Conservation (phyloP, 495 filamentous ascomycete species). For the Parathielavia hyrcaniae region DNA sequence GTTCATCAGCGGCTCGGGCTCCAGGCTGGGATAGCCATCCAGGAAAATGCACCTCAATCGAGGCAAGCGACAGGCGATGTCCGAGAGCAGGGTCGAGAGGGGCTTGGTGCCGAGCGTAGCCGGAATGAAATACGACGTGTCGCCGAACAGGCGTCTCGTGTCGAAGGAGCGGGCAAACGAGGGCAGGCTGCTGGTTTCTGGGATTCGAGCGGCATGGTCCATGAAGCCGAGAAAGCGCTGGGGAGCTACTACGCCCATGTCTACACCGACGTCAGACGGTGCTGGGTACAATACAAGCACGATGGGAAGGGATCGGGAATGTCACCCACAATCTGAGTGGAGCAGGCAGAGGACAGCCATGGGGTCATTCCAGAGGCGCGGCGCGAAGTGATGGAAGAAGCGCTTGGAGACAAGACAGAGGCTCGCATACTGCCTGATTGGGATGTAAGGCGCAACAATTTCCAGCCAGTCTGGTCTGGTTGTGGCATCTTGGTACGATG, state of each 20-base stretch:
- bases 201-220: conserved; percentile 22
- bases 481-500: conserved; percentile 41
- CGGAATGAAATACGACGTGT: conserved; percentile 29
- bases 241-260: no score
- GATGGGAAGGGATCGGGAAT: background rate
- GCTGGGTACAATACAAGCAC: background rate
- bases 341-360: conserved; percentile 28
- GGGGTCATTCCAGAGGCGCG: conserved; percentile 45
- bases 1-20: conserved; percentile 24
- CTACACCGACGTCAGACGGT: conserved; percentile 23
- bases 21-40: conserved; percentile 35
- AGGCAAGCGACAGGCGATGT: conserved; percentile 15
- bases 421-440: conserved; percentile 29
- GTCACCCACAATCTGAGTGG: conserved; percentile 35
- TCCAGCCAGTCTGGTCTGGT: conserved; percentile 40
- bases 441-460: conserved; percentile 36
- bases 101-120: background rate
- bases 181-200: conserved; percentile 5
- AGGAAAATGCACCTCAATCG: conserved; percentile 36
- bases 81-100: background rate
- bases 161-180: conserved; percentile 35
- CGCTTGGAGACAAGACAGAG: conserved; percentile 41
- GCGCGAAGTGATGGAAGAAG: conserved; percentile 41
- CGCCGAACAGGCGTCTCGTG: conserved; percentile 34
- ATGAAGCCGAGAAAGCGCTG: conserved; percentile 38